Evolutionary conservation across 305 asterid species (phyloP).

Genomic region (Fraxinus dipetala): DNA sequence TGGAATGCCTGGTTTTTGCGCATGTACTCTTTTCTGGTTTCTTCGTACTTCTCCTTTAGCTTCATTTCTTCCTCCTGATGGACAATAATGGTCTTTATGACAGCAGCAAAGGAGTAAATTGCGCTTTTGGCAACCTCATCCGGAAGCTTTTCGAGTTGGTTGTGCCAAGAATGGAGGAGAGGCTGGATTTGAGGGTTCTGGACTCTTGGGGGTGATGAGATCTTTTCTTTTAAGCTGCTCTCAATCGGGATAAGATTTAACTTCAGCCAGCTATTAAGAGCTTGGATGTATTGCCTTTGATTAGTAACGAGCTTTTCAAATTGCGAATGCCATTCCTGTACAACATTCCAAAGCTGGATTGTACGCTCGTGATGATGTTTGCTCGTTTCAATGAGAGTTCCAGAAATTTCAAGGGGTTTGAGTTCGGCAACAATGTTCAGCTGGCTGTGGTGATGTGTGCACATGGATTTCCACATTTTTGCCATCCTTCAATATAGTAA

Average conservation of each 20-base stretch:
- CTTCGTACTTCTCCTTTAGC: constrained; percentile 81
- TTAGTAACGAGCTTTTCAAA: constrained; percentile 68
- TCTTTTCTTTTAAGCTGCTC: constrained; percentile 72
- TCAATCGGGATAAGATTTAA: constrained; percentile 84
- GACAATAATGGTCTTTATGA: constrained; percentile 63
- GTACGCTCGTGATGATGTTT: constrained; percentile 78
- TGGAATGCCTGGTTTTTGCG: constrained; percentile 74
- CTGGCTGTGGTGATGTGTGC: constrained; percentile 67
- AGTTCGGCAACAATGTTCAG: constrained; percentile 59
- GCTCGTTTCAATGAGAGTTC: constrained; percentile 65
- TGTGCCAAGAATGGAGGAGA: constrained; percentile 77
- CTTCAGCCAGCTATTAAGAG: constrained; percentile 78
- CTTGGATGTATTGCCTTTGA: constrained; percentile 59
- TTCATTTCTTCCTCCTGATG: constrained; percentile 93
- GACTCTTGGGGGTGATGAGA: constrained; percentile 60
- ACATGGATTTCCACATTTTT: constrained; percentile 86
- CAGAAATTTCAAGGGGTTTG: constrained; percentile 61
- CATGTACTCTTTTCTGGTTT: constrained; percentile 65
- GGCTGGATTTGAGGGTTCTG: constrained; percentile 70
- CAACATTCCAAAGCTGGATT: constrained; percentile 58
- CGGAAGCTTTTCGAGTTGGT: constrained; percentile 82
- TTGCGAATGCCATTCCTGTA: constrained; percentile 73
- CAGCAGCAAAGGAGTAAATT: constrained; percentile 70
- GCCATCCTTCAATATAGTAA: constrained; percentile 61
- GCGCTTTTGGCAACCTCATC: constrained; percentile 84